Evolutionary conservation across 495 filamentous ascomycete species (phyloP), one percentile per base, ranked within the genome.

Genomic region (Penicillium simplicissimum): DNA sequence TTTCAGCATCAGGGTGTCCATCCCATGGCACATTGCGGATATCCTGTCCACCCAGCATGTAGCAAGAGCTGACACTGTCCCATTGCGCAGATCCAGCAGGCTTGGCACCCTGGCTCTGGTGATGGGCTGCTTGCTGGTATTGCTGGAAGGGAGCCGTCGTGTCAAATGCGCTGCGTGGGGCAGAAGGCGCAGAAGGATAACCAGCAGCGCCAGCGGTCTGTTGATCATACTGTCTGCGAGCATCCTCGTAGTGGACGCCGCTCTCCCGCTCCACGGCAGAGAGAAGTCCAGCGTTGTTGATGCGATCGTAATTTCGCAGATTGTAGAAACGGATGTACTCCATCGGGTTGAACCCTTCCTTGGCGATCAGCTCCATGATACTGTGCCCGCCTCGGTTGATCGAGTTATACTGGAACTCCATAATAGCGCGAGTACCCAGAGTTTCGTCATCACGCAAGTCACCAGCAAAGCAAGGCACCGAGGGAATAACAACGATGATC

Each of bases 321-420:
- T 98, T 98, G 79, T 96, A 98, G 79, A 97, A 98, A 31, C 90
- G 84, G 66, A 98, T 96, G 74, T 96, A 97, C 14, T 90, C 81
- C 69, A 85, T 85, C 0, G 87, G 85, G 59, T 92, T 82, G 55
- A 90, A 83, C 0, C 93, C 93, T 38, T 84, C 84, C 62, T 85
- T 85, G 52, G 82, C 81, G 57, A 96, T 83, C 21, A 81, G 71
- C 74, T 96, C 92, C 78, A 96, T 88, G 62, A 97, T 97, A 65
- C 88, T 92, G 74, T 89, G 79, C 3, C 91, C 92, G 35, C 91
- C 91, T n/a, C 95, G 86, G 74, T 88, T 93, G 77, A 98, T 97
- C 47, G 85, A 88, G 69, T 89, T 82, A 74, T 97, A 94, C 70
- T 94, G 91, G 78, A 90, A 97, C 72, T 97, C 92, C 92, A 98